Percentiles rank a stretch among this genome's conserved stretches.
These are phyloP conservation scores for Auricularia cornea DNA, from an alignment of 768 basidiomycete species.

Conservation along the genomic window DNA sequence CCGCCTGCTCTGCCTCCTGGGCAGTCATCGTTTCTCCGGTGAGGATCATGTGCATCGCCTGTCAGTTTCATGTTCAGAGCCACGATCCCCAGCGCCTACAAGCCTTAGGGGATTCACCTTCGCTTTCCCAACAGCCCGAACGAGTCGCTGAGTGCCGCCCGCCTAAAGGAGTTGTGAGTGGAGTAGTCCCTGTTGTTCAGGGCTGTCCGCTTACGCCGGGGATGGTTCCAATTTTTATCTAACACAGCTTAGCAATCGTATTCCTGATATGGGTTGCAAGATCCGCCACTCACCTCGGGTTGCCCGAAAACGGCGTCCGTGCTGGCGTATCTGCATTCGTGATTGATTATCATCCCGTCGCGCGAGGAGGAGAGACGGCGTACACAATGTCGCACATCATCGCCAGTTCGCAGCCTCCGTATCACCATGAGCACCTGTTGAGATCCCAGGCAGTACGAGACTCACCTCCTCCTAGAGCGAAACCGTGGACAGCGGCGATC, in stretches of 20 bases:
- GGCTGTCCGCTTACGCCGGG: constrained; percentile 51
- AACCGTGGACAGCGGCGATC: constrained; percentile 93
- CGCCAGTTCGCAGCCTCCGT: constrained; percentile 90
- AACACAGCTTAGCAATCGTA: neutral
- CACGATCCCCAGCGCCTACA: neutral
- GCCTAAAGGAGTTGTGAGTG: neutral
- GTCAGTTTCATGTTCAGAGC: constrained; percentile 12
- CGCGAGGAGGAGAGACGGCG: constrained; percentile 36
- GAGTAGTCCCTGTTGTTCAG: neutral
- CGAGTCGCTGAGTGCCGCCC: constrained; percentile 88
- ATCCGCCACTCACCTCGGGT: constrained; percentile 44
- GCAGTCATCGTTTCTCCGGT: constrained; percentile 80
- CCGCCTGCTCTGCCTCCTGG: constrained; percentile 52
- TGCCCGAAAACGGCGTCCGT: constrained; percentile 90
- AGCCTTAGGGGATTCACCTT: neutral
- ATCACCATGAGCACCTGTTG: neutral
- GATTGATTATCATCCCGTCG: too few relatives aligned
- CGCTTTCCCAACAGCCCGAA: constrained; percentile 80
- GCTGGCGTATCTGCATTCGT: too few relatives aligned
- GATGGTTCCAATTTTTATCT: constrained; percentile 87
- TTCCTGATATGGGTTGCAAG: neutral
- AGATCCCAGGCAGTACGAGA: neutral
- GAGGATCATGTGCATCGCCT: constrained; percentile 89
- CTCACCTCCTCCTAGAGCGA: constrained; percentile 52
- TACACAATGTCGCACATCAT: constrained; percentile 95